Evolutionary conservation across 192 early-diverging fungal genomes (phyloP).

Genomic region (Umbelopsis isabellina): DNA sequence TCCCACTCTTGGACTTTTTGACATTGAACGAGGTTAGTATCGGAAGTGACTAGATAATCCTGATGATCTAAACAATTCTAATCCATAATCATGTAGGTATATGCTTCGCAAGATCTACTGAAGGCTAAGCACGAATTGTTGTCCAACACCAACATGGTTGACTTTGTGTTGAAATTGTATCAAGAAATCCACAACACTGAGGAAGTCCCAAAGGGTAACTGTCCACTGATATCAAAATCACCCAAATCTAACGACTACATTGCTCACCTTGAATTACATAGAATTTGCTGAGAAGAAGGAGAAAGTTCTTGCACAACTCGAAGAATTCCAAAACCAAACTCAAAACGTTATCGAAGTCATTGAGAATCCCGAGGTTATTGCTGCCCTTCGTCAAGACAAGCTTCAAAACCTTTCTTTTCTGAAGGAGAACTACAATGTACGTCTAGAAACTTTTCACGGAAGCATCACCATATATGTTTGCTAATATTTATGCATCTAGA

Average conservation of each 20-base stretch:
- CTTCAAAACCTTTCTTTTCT: constrained; percentile 88
- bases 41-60: background rate
- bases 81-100: constrained; percentile 59
- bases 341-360: constrained; percentile 87
- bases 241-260: background rate
- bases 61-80: background rate
- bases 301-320: constrained; percentile 73
- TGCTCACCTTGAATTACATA: constrained; percentile 16
- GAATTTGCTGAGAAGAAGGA: constrained; percentile 75
- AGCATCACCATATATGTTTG: constrained; percentile 8
- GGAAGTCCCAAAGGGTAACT: constrained; percentile 72
- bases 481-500: constrained; percentile 48
- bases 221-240: background rate
- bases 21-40: constrained; percentile 68
- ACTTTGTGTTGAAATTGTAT: constrained; percentile 86
- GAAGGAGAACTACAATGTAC: constrained; percentile 81
- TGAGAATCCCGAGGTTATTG: constrained; percentile 88
- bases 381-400: constrained; percentile 92
- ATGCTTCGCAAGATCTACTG: constrained; percentile 73
- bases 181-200: constrained; percentile 78
- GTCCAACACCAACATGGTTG: constrained; percentile 91
- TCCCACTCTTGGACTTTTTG: constrained; percentile 90
- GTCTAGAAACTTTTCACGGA: background rate
- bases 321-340: constrained; percentile 74
- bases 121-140: constrained; percentile 91